phyloP scores from a whole-genome alignment of 2,329 filamentous ascomycete genomes.

The Hirsutella rhossiliensis region DNA sequence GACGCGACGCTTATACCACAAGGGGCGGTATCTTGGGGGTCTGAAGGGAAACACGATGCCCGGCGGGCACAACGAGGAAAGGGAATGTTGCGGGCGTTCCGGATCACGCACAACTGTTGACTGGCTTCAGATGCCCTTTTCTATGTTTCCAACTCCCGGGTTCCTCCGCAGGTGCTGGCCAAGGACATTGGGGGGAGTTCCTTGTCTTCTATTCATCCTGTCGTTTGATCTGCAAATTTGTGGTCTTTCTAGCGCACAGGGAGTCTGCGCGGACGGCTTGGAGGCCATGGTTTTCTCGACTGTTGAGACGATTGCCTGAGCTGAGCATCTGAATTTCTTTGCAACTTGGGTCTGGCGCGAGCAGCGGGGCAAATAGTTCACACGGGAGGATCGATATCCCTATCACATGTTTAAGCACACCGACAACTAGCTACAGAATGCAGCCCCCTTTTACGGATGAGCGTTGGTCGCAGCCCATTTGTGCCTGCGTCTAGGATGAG shows the following conservation, averaged over 20 bases:
- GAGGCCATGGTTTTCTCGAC: too few species aligned
- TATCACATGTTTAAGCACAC: too few species aligned
- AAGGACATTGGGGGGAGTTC: background rate
- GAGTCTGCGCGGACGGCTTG: too few species aligned
- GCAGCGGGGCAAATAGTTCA: too few species aligned
- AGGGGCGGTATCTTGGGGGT: slow-evolving; percentile 1
- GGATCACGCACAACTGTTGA: slow-evolving; percentile 1
- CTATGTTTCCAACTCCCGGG: background rate
- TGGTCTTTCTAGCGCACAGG: background rate
- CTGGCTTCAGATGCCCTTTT: slow-evolving; percentile 1
- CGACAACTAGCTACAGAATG: too few species aligned
- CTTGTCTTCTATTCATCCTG: background rate
- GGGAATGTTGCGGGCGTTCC: slow-evolving; percentile 2
- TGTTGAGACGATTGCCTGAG: too few species aligned
- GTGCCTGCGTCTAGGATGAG: too few species aligned
- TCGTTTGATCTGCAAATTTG: background rate
- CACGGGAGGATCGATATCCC: too few species aligned
- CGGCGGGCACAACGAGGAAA: background rate
- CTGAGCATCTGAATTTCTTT: too few species aligned
- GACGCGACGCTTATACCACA: background rate
- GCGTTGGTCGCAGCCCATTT: too few species aligned
- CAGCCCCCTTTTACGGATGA: too few species aligned
- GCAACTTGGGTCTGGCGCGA: too few species aligned
- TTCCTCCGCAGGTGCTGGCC: background rate
- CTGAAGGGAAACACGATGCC: background rate